These are phyloP conservation scores for Penicillium sp. DNA, from an alignment of 2,329 filamentous ascomycete genomes.

Conservation along the genomic window DNA sequence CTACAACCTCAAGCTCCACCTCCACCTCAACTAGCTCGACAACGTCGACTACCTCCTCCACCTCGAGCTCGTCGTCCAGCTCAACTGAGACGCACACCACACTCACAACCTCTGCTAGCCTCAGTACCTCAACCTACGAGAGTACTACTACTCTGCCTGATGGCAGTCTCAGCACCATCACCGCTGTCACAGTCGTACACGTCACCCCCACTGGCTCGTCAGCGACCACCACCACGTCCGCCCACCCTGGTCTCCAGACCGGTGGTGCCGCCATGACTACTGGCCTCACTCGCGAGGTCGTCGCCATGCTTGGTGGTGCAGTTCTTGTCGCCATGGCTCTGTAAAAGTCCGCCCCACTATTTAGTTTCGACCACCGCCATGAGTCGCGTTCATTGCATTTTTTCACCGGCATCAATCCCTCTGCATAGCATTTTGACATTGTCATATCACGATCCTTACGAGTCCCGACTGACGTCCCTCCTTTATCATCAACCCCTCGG, in stretches of 20 bases:
- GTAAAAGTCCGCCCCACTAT: conserved; percentile 15
- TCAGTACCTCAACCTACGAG: conserved; percentile 42
- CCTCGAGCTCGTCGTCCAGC: conserved; percentile 1
- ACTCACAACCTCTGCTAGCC: conserved; percentile 24
- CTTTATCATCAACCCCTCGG: conserved; percentile 8
- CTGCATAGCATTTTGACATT: conserved; percentile 10
- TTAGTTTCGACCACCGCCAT: background rate
- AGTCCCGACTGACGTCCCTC: conserved; percentile 21
- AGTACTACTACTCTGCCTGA: conserved; percentile 44
- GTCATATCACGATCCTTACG: conserved; percentile 26
- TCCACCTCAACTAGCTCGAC: background rate
- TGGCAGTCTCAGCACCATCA: conserved; percentile 45
- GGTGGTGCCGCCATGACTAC: conserved; percentile 31
- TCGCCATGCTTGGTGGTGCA: conserved; percentile 44
- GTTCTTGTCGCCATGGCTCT: conserved; percentile 41
- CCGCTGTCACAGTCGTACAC: conserved; percentile 47
- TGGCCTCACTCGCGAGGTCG: conserved; percentile 35
- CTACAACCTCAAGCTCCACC: background rate
- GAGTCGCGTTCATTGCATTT: background rate
- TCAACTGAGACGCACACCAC: conserved; percentile 13
- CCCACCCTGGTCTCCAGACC: conserved; percentile 43
- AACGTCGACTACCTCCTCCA: conserved; percentile 1
- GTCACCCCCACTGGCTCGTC: conserved; percentile 27
- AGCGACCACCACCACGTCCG: conserved; percentile 22
- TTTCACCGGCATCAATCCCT: conserved; percentile 11